Base-by-base conservation (phyloP, 768 basidiomycete species). In the Rhizopogon rudus region DNA sequence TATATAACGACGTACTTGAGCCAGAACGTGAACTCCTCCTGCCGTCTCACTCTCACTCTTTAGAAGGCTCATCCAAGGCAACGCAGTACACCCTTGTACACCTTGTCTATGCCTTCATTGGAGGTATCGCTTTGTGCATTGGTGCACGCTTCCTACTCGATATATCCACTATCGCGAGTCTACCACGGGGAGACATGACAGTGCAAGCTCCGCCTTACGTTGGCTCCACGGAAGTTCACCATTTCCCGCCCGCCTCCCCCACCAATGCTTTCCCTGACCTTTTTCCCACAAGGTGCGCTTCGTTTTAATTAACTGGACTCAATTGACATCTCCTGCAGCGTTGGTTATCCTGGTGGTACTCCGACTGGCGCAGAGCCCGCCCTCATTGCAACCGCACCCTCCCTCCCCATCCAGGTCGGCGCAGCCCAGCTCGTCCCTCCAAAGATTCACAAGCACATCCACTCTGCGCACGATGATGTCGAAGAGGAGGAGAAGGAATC, bases 321-420 rank as follows among this genome's bases (percentile, higher is more conserved):
- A 35, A 14, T 50, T 45, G 16, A 58, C 35, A 12, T 16, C 1
- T 8, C 10, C 5, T 39, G 14, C 46, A 70, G 70, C 61, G 84
- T 93, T 3, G 91, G 91, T 39, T 84, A 91, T 65, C 75, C 86
- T 3, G 91, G 91, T 14, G 77, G 74, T 22, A 93, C 90, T 1
- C 87, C 88, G 0, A 93, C 89, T 0, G 89, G 89, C 16, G 89
- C 85, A 7, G 89, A 91, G 62, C 76, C 89, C 1, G 88, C 77
- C 3, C 72, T 90, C 37, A 79, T 92, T 29, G 78, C 77, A 4
- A 91, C 89, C 4, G 89, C 86, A 0, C 89, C 89, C 13, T 72
- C 79, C n/a, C 90, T 91, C 64, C 91, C 91, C 7, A 63, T 87
- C 13, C 88, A 93, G 52, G 82, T 84, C 0, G 88, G 83, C 9